Conservation (phyloP, 768 basidiomycete species). For the Macrolepiota fuliginosa region DNA sequence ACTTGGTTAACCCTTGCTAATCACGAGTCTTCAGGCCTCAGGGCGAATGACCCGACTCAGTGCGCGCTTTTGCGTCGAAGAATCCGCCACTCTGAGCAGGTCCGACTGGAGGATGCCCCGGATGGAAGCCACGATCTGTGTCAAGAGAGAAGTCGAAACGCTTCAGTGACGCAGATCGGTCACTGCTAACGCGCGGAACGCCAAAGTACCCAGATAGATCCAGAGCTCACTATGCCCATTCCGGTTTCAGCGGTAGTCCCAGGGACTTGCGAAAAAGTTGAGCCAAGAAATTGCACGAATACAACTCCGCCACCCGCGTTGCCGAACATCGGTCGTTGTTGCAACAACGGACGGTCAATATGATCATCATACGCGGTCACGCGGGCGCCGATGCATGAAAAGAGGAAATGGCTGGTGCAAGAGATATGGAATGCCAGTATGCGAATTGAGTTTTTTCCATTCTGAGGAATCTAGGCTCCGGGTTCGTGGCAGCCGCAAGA, state of each 20-base stretch:
- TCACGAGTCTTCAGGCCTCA: not conserved
- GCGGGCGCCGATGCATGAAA: too few relatives aligned
- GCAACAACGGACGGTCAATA: not conserved
- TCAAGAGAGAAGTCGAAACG: slow-evolving; percentile 5
- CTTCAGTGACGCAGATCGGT: not conserved
- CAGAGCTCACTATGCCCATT: not conserved
- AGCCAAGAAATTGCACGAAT: not conserved
- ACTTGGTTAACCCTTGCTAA: not conserved
- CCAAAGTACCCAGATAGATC: not conserved
- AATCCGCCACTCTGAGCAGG: not conserved
- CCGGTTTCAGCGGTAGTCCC: slow-evolving; percentile 3
- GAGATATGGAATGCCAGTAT: too few relatives aligned
- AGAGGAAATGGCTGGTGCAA: too few relatives aligned
- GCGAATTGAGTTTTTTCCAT: too few relatives aligned
- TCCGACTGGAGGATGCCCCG: not conserved
- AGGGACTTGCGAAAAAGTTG: not conserved
- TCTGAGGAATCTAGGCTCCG: not conserved
- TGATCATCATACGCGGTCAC: not conserved
- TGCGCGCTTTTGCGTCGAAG: not conserved
- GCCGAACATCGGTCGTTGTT: not conserved
- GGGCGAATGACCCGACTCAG: too few relatives aligned
- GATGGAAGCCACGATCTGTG: slow-evolving; percentile 1
- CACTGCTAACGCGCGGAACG: not conserved
- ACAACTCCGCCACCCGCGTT: not conserved
- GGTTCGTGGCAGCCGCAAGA: too few relatives aligned